Conservation (phyloP, 257 asterid genomes). For the Solanum ahanhuiri region DNA sequence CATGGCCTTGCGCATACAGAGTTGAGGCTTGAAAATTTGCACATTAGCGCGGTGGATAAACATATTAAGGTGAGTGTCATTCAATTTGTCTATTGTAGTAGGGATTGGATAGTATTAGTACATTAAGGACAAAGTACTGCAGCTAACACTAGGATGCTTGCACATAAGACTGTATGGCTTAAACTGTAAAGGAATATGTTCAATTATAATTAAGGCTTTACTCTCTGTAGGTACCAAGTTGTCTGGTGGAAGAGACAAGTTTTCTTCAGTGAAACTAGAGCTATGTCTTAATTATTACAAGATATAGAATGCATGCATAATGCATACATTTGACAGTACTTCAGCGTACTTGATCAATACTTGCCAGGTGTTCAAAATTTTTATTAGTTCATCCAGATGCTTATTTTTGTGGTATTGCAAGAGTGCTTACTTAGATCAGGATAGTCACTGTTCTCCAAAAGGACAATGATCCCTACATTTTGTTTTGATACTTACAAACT, state of each 20-base stretch:
- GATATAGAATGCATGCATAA: neutral
- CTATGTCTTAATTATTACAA: neutral
- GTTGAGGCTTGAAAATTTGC: conserved; percentile 86
- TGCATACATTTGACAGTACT: neutral
- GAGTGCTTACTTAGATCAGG: neutral
- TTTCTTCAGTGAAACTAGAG: neutral
- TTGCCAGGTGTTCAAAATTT: neutral
- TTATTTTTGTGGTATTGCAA: neutral
- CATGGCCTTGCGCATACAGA: conserved; percentile 98
- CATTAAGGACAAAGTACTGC: neutral
- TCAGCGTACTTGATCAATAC: neutral
- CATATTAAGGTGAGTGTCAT: conserved; percentile 71
- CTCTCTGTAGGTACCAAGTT: neutral
- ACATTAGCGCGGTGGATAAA: conserved; percentile 75
- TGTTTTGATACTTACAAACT: neutral
- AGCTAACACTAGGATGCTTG: neutral
- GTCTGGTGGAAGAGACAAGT: neutral
- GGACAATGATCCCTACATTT: neutral
- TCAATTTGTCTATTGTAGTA: neutral
- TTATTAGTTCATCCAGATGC: neutral
- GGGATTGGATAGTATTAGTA: neutral
- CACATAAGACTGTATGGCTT: neutral
- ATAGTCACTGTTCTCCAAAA: neutral
- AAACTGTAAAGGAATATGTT: neutral
- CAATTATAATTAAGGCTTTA: neutral